phyloP scores from a whole-genome alignment of 371 early-diverging fungal genomes.

The Lichtheimia corymbifera region DNA sequence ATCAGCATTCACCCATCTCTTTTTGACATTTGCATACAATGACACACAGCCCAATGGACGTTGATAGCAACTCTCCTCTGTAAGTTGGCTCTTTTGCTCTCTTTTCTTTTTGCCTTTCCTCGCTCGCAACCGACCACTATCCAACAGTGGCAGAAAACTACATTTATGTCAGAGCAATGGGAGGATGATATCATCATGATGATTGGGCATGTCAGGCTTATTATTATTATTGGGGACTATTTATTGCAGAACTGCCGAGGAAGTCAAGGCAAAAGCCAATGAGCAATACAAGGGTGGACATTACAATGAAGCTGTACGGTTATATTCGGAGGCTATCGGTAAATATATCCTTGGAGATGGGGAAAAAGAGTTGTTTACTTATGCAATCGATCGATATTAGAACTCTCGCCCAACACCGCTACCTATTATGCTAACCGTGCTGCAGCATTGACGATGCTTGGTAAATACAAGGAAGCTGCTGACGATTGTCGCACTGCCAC shows the following conservation, averaged over 20 bases:
- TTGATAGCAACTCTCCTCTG: conserved; percentile 18
- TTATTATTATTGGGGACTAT: background rate
- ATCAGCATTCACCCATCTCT: background rate
- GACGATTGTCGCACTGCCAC: conserved; percentile 72
- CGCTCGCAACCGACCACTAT: too few relatives aligned
- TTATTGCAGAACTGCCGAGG: conserved; percentile 41
- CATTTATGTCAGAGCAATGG: background rate
- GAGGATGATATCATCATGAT: background rate
- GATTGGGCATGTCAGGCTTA: background rate
- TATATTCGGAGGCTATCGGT: conserved; percentile 68
- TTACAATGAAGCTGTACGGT: conserved; percentile 59
- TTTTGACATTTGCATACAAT: conserved; percentile 5
- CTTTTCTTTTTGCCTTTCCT: background rate
- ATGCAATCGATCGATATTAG: conserved; percentile 14
- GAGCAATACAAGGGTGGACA: conserved; percentile 60
- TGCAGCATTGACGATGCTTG: conserved; percentile 77
- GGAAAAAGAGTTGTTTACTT: too few relatives aligned
- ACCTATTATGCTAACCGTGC: conserved; percentile 83
- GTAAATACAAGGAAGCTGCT: conserved; percentile 64
- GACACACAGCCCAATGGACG: conserved; percentile 26
- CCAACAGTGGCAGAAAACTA: background rate
- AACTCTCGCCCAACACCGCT: conserved; percentile 60
- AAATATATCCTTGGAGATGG: conserved; percentile 8
- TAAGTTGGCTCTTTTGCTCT: conserved; percentile 15
- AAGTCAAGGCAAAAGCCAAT: conserved; percentile 61